phyloP scores from a whole-genome alignment of 164 flowering plant genomes.

The Nymphaea thermarum region DNA sequence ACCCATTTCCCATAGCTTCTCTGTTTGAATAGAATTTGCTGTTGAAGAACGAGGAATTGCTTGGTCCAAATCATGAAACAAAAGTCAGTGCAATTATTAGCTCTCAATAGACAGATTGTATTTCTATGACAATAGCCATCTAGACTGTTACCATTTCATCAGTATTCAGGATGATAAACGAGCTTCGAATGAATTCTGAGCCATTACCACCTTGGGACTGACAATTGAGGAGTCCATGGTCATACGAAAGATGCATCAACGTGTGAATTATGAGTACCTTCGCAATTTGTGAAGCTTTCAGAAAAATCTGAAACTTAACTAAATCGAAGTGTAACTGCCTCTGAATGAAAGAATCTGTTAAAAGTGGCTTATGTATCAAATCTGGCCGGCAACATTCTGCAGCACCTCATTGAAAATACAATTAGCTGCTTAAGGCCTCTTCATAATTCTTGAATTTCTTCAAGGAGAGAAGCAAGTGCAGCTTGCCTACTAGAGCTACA shows the following conservation, averaged over 20 bases:
- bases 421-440: not conserved
- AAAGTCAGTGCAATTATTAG: too few species aligned
- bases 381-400: not conserved
- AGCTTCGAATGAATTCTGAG: not conserved
- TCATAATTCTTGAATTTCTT: slow-evolving; percentile 32
- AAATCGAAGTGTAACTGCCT: not conserved
- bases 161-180: too few species aligned
- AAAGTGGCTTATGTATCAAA: not conserved
- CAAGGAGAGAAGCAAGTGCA: slow-evolving; percentile 25
- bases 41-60: not conserved
- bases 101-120: too few species aligned
- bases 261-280: not conserved
- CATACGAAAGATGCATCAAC: not conserved
- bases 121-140: too few species aligned
- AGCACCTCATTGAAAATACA: not conserved
- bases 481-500: slow-evolving; percentile 25
- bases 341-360: not conserved
- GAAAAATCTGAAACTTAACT: not conserved
- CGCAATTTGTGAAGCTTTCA: not conserved
- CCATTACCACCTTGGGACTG: not conserved
- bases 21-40: not conserved
- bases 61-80: too few species aligned
- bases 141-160: too few species aligned
- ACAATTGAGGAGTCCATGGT: not conserved
- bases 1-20: too few species aligned